A percentile compares a stretch with the other conserved stretches of the same genome.
phyloP scores from a whole-genome alignment of 768 basidiomycete genomes.

The Hortiboletus flavorubellus region DNA sequence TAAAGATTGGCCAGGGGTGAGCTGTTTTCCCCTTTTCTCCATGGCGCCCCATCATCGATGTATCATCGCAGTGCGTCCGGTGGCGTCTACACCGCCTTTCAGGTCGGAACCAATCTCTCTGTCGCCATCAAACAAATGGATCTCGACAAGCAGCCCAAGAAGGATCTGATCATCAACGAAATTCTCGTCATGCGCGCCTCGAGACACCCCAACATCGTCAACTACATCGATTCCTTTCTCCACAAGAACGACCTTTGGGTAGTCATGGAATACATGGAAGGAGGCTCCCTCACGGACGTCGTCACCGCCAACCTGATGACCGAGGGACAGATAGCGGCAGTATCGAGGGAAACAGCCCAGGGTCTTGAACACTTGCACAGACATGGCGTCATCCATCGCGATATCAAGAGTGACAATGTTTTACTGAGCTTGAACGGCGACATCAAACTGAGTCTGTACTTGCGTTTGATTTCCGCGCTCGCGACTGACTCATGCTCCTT shows the following conservation, averaged over 20 bases:
- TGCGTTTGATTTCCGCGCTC: not conserved
- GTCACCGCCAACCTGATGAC: constrained; percentile 90
- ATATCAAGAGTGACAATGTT: constrained; percentile 99
- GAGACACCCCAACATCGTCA: constrained; percentile 98
- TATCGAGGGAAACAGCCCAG: constrained; percentile 88
- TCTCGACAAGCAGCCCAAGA: constrained; percentile 98
- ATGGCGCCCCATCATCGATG: not conserved
- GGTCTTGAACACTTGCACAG: constrained; percentile 93
- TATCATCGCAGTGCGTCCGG: constrained; percentile 73
- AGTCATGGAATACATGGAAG: constrained; percentile 99
- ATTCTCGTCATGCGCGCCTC: constrained; percentile 98
- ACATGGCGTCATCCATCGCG: constrained; percentile 97
- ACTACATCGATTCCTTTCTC: constrained; percentile 98
- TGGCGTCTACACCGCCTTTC: constrained; percentile 97
- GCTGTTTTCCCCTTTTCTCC: constrained; percentile 23
- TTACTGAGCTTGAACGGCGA: constrained; percentile 89
- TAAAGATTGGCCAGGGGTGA: constrained; percentile 98
- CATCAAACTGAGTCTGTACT: constrained; percentile 90
- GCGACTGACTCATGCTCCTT: not conserved
- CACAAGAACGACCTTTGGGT: constrained; percentile 99
- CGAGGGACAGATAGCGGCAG: constrained; percentile 97
- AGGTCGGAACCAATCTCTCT: constrained; percentile 88
- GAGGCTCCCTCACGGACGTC: constrained; percentile 90
- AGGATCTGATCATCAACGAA: constrained; percentile 99
- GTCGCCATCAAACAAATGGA: constrained; percentile 99